Evolutionary conservation across 495 filamentous ascomycete genomes (phyloP).

Genomic region (Aeminium ludgeri): DNA sequence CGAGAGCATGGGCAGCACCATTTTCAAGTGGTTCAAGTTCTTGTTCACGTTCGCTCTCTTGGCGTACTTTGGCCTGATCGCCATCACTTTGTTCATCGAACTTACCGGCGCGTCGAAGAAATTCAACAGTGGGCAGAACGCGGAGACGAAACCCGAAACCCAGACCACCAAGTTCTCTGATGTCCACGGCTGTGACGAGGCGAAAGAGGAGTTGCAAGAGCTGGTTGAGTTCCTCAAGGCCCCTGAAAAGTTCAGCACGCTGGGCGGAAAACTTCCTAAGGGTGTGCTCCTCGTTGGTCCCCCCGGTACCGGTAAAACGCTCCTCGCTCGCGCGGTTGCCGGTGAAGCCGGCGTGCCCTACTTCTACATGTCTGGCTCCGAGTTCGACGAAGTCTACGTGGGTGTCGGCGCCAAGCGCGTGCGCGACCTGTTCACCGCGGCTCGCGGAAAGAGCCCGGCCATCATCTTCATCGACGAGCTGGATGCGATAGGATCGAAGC

Average conservation of each 20-base stretch:
- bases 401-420: conserved; percentile 96
- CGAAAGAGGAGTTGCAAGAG: conserved; percentile 94
- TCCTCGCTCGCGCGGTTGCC: conserved; percentile 87
- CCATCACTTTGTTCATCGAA: conserved; percentile 68
- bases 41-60: conserved; percentile 57
- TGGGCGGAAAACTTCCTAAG: conserved; percentile 92
- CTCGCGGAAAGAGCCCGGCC: conserved; percentile 75
- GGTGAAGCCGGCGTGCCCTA: conserved; percentile 95
- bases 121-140: conserved; percentile 47
- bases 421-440: conserved; percentile 79
- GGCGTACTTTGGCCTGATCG: conserved; percentile 53
- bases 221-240: conserved; percentile 90
- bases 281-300: conserved; percentile 90
- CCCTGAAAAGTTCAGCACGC: conserved; percentile 73
- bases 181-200: conserved; percentile 94
- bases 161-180: conserved; percentile 85
- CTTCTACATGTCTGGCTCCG: conserved; percentile 98
- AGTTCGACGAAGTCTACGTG: conserved; percentile 97
- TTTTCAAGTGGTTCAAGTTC: conserved; percentile 88
- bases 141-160: conserved; percentile 75
- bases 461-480: conserved; percentile 98
- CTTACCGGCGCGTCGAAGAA: conserved; percentile 59
- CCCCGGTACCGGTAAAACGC: conserved; percentile 95
- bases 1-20: conserved; percentile 55
- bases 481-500: conserved; percentile 87